phyloP scores from a whole-genome alignment of 2,329 filamentous ascomycete genomes.

The Tolypocladium sp. region DNA sequence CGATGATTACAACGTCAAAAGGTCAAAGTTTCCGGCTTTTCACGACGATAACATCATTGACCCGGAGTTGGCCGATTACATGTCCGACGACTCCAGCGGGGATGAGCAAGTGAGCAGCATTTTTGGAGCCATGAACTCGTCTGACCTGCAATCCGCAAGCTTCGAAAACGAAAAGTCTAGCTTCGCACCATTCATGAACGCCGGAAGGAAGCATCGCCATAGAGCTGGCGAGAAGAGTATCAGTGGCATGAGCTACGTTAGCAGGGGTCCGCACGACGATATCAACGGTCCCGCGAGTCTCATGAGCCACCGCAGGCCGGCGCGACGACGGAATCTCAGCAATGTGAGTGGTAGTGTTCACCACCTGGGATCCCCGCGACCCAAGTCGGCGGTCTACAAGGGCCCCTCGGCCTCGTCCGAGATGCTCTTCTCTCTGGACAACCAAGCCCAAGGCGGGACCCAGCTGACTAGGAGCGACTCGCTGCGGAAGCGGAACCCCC shows the following conservation, averaged over 20 bases:
- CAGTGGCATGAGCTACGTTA: slow-evolving; percentile 59
- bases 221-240: slow-evolving; percentile 69
- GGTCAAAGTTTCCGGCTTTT: slow-evolving; percentile 73
- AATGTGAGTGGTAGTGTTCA: slow-evolving; percentile 63
- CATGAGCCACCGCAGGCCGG: slow-evolving; percentile 50
- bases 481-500: slow-evolving; percentile 64
- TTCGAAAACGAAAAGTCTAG: slow-evolving; percentile 67
- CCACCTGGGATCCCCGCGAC: slow-evolving; percentile 65
- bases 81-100: slow-evolving; percentile 91
- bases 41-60: slow-evolving; percentile 99
- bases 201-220: slow-evolving; percentile 64
- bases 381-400: slow-evolving; percentile 48
- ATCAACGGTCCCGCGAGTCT: slow-evolving; percentile 45
- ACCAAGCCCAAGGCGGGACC: slow-evolving; percentile 30
- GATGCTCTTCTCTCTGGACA: slow-evolving; percentile 38
- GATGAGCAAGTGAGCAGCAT: slow-evolving; percentile 87
- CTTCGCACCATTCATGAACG: slow-evolving; percentile 63
- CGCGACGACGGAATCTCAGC: slow-evolving; percentile 73
- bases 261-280: slow-evolving; percentile 58
- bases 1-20: slow-evolving; percentile 56
- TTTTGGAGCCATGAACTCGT: slow-evolving; percentile 64
- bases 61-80: slow-evolving; percentile 86
- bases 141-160: slow-evolving; percentile 53
- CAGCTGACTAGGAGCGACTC: slow-evolving; percentile 70
- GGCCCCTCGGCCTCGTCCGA: slow-evolving; percentile 44